These are phyloP conservation scores for Saccharomyces eubayanus DNA, from an alignment of 805 yeast species.

Conservation along the genomic window DNA sequence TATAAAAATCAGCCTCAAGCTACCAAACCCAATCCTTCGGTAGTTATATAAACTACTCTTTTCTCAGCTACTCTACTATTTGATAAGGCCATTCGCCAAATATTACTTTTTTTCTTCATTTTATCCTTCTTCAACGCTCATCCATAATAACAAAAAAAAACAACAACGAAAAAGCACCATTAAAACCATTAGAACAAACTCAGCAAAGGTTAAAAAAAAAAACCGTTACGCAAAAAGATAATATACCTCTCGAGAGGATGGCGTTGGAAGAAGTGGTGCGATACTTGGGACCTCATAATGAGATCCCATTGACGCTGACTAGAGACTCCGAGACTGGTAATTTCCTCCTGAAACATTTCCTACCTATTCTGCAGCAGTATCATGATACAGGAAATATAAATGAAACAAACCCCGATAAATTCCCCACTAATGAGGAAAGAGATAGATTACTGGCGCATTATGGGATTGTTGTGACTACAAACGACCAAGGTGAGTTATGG, in stretches of 20 bases:
- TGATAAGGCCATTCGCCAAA: not conserved
- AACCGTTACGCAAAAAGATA: not conserved
- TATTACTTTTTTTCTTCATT: not conserved
- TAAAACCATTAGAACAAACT: not conserved
- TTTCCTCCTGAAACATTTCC: conserved; percentile 17
- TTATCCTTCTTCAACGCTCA: not conserved
- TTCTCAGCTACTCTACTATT: not conserved
- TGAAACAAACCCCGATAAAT: not conserved
- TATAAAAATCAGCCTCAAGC: not conserved
- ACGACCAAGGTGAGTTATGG: conserved; percentile 24
- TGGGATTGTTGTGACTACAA: conserved; percentile 23
- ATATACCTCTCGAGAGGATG: conserved; percentile 4
- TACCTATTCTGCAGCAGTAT: conserved; percentile 17
- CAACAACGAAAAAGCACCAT: not conserved
- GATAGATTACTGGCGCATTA: conserved; percentile 19
- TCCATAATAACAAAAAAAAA: not conserved
- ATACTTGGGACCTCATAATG: conserved; percentile 8
- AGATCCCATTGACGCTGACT: conserved; percentile 13
- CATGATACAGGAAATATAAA: not conserved
- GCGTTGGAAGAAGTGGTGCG: conserved; percentile 13
- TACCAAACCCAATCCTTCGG: not conserved
- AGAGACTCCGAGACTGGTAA: conserved; percentile 19
- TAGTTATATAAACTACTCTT: not conserved
- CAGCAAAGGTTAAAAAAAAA: not conserved
- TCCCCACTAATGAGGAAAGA: conserved; percentile 5